Percentiles rank a stretch among this genome's conserved stretches.
These are phyloP conservation scores for Auricularia cornea DNA, from an alignment of 768 basidiomycete genomes.

Conservation along the genomic window DNA sequence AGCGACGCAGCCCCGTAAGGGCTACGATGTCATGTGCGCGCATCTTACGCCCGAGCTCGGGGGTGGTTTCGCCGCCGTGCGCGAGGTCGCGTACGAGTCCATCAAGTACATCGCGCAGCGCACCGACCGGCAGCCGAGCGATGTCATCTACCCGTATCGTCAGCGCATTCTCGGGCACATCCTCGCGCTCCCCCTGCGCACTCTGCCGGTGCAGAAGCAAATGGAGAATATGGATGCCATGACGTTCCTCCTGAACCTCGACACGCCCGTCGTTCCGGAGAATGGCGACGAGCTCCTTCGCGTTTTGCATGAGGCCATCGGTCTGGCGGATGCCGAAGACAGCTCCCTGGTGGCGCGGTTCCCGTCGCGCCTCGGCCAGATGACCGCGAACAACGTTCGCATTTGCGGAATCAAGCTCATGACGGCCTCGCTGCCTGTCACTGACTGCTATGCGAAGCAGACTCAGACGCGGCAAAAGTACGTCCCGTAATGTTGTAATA, in stretches of 20 bases:
- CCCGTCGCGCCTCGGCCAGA: conserved; percentile 64
- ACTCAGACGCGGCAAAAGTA: conserved; percentile 79
- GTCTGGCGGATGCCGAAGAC: conserved; percentile 93
- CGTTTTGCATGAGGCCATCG: conserved; percentile 86
- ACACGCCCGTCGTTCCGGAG: conserved; percentile 76
- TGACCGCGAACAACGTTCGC: conserved; percentile 82
- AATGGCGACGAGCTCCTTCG: conserved; percentile 88
- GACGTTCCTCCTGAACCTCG: conserved; percentile 82
- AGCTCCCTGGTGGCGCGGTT: conserved; percentile 65
- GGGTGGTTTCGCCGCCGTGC: conserved; percentile 76
- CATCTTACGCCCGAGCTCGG: conserved; percentile 78
- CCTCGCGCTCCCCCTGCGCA: conserved; percentile 93
- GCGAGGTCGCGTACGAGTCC: conserved; percentile 74
- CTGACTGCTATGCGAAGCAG: conserved; percentile 87
- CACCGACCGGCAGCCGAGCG: conserved; percentile 59
- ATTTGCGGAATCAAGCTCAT: conserved; percentile 90
- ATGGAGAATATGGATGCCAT: conserved; percentile 98
- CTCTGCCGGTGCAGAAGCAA: conserved; percentile 88
- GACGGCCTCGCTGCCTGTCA: conserved; percentile 89
- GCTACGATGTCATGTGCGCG: conserved; percentile 55
- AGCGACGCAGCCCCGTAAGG: conserved; percentile 7
- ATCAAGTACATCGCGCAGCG: conserved; percentile 70
- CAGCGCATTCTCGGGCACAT: conserved; percentile 84
- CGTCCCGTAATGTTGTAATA: conserved; percentile 2
- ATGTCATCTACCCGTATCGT: conserved; percentile 76